These are phyloP conservation scores for Coffea canephora DNA, from an alignment of 257 asterid species.

Conservation along the genomic window DNA sequence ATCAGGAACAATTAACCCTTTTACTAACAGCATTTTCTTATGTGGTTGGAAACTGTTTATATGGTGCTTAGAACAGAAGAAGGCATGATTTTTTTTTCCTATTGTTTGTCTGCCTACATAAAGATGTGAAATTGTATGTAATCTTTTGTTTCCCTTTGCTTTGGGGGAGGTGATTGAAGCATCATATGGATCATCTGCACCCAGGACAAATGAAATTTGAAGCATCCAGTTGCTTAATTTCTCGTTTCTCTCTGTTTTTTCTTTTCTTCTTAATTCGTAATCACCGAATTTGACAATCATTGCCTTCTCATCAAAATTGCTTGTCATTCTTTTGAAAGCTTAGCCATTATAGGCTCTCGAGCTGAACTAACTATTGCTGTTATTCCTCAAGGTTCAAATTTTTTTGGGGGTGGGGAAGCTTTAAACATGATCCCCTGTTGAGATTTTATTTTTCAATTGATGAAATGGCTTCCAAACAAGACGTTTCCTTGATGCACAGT, in stretches of 20 bases:
- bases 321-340: not conserved
- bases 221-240: not conserved
- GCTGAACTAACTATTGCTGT: not conserved
- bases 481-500: not conserved
- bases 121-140: not conserved
- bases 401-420: not conserved
- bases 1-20: not conserved
- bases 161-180: not conserved
- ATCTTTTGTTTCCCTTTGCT: not conserved
- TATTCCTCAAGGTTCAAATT: not conserved
- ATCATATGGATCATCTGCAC: not conserved
- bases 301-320: not conserved
- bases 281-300: not conserved
- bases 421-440: not conserved
- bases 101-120: not conserved
- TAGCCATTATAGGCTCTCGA: not conserved
- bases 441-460: not conserved
- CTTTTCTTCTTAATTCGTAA: not conserved
- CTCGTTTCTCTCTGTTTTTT: not conserved
- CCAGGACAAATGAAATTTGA: not conserved
- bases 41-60: not conserved
- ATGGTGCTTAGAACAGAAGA: not conserved
- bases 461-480: not conserved
- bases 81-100: not conserved
- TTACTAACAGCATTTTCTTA: not conserved